Evolutionary conservation across 1,139 yeast species (phyloP), one percentile per base, ranked within the genome.

Genomic region (Magnusiomyces suaveolens): DNA sequence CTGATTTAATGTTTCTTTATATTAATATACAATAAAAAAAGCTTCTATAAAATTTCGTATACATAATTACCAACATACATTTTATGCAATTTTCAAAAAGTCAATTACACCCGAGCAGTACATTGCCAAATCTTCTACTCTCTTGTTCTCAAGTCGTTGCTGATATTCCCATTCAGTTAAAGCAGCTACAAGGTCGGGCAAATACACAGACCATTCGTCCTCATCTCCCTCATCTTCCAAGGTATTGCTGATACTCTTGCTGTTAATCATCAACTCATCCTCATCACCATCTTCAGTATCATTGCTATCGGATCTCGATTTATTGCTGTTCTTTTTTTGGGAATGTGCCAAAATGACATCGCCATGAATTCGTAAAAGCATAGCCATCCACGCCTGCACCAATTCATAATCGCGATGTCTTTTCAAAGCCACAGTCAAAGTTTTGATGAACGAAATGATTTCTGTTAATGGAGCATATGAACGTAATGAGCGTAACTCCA

Each of bases 41-140:
- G n/a, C n/a, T n/a, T n/a, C n/a, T n/a, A n/a, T n/a, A n/a, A n/a
- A n/a, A n/a, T n/a, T n/a, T n/a, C n/a, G n/a, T n/a, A n/a, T n/a
- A n/a, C n/a, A n/a, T n/a, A n/a, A n/a, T n/a, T n/a, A n/a, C n/a
- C n/a, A n/a, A n/a, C n/a, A n/a, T n/a, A n/a, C 36, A 29, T 12
- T 16, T 41, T 56, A 65, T 25, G 63, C 64, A 32, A 64, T 63
- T 50, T 73, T 58, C 50, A 89, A 73, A 63, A 87, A 84, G 60
- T 75, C 78, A 46, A 87, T 73, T 12, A 90, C 90, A 58, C 96
- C 94, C 1, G 94, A 76, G 67, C 96, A 87, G 70, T 84, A 89
- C 66, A 89, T 87, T 32, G 82, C 80, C 57, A 87, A 70, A 36
- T 78, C 80, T 62, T 88, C 95, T 64, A 92, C 69, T 33, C 76